These are phyloP conservation scores for Scheffersomyces quercinus DNA, from an alignment of 1,139 yeast species.

Conservation along the genomic window DNA sequence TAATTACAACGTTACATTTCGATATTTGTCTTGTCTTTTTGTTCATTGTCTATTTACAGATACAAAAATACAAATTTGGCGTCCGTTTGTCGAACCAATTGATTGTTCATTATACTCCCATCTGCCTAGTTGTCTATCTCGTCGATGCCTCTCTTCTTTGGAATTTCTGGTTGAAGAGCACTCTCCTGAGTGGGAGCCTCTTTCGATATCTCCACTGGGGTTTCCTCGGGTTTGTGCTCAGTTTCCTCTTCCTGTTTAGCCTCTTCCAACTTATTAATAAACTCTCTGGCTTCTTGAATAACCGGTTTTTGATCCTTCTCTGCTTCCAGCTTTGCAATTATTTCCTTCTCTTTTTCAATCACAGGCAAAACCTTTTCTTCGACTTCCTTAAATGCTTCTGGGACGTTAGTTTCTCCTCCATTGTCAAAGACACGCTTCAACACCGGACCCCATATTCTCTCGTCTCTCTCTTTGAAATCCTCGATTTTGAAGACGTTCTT, in stretches of 20 bases:
- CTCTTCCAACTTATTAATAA: constrained; percentile 1
- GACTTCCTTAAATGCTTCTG: constrained; percentile 7
- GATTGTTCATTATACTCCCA: too few relatives aligned
- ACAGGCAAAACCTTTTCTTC: constrained; percentile 15
- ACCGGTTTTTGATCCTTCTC: constrained; percentile 2
- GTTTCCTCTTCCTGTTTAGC: constrained; percentile 6
- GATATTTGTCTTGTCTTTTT: too few relatives aligned
- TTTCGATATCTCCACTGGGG: constrained; percentile 4
- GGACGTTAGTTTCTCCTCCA: constrained; percentile 32
- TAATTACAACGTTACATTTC: too few relatives aligned
- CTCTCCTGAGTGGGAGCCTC: neutral
- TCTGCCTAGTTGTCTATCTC: constrained; percentile 19
- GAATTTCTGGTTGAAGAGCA: constrained; percentile 2
- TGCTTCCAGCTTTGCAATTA: constrained; percentile 5
- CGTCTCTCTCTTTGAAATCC: constrained; percentile 61
- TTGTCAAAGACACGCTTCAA: constrained; percentile 48
- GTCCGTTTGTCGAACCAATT: too few relatives aligned
- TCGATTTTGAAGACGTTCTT: constrained; percentile 67
- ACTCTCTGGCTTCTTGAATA: neutral
- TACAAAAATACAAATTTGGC: too few relatives aligned
- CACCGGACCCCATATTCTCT: constrained; percentile 69
- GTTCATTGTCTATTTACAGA: too few relatives aligned
- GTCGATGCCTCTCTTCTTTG: constrained; percentile 27
- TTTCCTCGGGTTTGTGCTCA: constrained; percentile 6
- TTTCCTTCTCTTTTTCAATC: constrained; percentile 12